phyloP scores from a whole-genome alignment of 306 rosid species.

The Quercus bicolor region DNA sequence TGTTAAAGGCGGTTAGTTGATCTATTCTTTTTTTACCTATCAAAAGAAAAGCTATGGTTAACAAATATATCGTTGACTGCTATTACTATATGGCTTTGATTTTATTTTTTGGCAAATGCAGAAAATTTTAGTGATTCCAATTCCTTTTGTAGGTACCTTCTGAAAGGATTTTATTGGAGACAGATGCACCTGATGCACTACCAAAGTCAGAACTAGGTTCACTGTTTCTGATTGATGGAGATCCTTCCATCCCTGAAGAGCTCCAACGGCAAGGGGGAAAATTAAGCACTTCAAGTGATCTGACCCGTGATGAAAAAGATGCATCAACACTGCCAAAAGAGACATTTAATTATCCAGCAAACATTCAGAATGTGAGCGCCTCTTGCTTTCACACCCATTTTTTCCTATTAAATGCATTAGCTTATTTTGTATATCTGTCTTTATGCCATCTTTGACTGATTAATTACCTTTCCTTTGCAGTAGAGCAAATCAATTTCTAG shows the following conservation, averaged over 20 bases:
- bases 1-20: constrained; percentile 62
- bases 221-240: constrained; percentile 61
- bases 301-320: constrained; percentile 24
- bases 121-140: constrained; percentile 13
- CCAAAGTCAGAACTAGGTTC: constrained; percentile 49
- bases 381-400: not conserved
- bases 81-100: not conserved
- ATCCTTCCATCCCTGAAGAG: constrained; percentile 41
- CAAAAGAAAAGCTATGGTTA: not conserved
- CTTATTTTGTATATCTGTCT: not conserved
- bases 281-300: constrained; percentile 11
- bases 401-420: not conserved
- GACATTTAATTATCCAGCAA: constrained; percentile 77
- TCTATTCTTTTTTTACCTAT: not conserved
- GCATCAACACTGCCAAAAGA: constrained; percentile 48
- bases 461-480: not conserved
- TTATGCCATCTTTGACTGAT: constrained; percentile 4
- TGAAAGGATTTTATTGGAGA: constrained; percentile 81
- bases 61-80: not conserved
- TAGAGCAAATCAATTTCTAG: not conserved
- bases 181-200: constrained; percentile 94
- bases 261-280: constrained; percentile 18
- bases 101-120: not conserved
- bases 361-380: constrained; percentile 51
- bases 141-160: constrained; percentile 54